These are phyloP conservation scores for Aurantiochytrium sp. DNA, from an alignment of 108 stramenopile genomes.

Conservation along the genomic window DNA sequence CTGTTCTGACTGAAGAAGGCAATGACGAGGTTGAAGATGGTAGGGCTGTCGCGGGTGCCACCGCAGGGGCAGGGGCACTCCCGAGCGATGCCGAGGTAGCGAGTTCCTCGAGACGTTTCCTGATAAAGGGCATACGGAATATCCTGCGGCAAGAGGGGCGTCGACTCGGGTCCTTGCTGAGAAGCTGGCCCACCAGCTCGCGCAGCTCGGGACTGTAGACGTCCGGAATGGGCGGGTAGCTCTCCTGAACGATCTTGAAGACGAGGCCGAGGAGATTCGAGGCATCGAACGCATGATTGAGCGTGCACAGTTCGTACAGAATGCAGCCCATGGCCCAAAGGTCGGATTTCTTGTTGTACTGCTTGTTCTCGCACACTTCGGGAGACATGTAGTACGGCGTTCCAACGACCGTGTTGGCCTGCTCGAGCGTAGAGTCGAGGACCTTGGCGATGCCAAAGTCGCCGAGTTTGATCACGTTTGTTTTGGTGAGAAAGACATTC, in stretches of 20 bases:
- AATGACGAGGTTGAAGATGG: no score
- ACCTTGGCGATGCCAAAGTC: conserved; percentile 53
- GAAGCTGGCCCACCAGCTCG: conserved; percentile 12
- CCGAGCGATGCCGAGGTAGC: background rate
- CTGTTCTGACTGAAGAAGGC: no score
- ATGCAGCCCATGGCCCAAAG: conserved; percentile 37
- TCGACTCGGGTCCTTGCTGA: background rate
- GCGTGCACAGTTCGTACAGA: conserved; percentile 34
- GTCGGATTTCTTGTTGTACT: conserved; percentile 32
- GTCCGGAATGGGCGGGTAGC: conserved; percentile 24
- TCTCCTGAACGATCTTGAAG: conserved; percentile 29
- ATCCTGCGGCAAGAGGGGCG: background rate
- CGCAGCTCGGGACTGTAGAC: conserved; percentile 1
- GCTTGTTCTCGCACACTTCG: conserved; percentile 24
- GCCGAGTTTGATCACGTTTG: conserved; percentile 44
- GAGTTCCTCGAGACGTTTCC: background rate
- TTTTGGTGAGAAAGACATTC: conserved; percentile 58
- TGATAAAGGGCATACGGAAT: background rate
- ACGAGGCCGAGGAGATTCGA: conserved; percentile 20
- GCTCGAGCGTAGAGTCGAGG: conserved; percentile 37
- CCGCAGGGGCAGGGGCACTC: background rate
- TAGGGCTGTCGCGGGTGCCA: background rate
- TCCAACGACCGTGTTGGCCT: conserved; percentile 49
- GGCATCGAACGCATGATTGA: conserved; percentile 36
- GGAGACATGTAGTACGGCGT: conserved; percentile 54